Conservation (phyloP, 805 yeast genomes). For the Sporopachydermia lactativora region DNA sequence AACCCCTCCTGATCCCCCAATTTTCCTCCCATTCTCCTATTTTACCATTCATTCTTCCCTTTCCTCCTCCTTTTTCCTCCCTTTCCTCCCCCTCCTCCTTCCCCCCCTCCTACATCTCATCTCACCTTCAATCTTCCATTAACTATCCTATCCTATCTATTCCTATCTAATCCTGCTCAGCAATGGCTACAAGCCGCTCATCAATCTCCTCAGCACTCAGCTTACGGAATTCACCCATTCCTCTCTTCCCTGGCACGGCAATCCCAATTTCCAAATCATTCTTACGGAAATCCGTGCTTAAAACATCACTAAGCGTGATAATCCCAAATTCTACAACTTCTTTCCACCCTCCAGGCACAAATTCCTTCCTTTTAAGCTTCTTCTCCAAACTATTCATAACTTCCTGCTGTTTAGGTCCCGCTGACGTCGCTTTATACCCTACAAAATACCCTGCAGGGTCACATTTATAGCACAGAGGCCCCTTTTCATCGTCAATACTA, state of each 20-base stretch:
- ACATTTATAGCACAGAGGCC: conserved; percentile 82
- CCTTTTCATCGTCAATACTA: conserved; percentile 77
- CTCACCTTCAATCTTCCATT: too few species aligned
- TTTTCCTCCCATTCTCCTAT: too few species aligned
- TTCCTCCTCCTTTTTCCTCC: too few species aligned
- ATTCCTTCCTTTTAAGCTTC: conserved; percentile 62
- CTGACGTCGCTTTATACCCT: conserved; percentile 82
- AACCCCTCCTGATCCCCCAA: too few species aligned
- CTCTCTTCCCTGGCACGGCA: conserved; percentile 44
- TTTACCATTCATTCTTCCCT: too few species aligned
- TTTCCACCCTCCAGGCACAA: conserved; percentile 73
- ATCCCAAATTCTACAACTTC: conserved; percentile 83
- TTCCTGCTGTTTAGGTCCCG: conserved; percentile 97
- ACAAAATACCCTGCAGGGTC: conserved; percentile 97
- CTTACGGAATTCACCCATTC: conserved; percentile 33
- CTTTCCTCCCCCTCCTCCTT: too few species aligned
- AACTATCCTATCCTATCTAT: too few species aligned
- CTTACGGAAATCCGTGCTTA: conserved; percentile 88
- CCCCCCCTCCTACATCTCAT: too few species aligned
- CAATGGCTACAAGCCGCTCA: conserved; percentile 84
- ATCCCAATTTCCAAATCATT: conserved; percentile 90
- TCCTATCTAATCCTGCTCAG: conserved; percentile 80
- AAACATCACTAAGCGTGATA: conserved; percentile 67
- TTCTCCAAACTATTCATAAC: conserved; percentile 82
- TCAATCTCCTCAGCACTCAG: conserved; percentile 83